Conservation (phyloP, 352 stramenopile species). For the Phytopythium montanum region DNA sequence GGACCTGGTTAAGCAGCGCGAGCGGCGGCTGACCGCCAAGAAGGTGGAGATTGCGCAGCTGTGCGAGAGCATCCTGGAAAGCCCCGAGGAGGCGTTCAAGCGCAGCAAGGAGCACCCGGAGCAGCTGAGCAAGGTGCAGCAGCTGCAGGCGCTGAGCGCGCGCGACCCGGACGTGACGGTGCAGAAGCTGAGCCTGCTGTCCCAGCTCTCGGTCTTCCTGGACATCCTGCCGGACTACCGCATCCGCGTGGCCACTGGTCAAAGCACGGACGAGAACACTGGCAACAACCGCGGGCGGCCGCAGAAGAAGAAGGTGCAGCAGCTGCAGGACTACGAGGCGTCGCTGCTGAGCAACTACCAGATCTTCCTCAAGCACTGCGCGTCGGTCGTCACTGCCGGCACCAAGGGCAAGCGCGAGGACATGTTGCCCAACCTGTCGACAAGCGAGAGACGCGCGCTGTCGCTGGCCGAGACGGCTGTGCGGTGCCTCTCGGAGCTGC, state of each 20-base stretch:
- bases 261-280: constrained; percentile 67
- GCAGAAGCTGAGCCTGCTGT: constrained; percentile 89
- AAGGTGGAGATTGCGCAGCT: constrained; percentile 88
- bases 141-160: constrained; percentile 62
- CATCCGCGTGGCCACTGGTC: constrained; percentile 87
- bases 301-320: constrained; percentile 85
- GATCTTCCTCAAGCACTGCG: constrained; percentile 76
- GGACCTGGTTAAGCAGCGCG: constrained; percentile 64
- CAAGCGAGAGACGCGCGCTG: constrained; percentile 39
- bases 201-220: constrained; percentile 92
- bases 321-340: constrained; percentile 83
- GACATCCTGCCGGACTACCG: constrained; percentile 95
- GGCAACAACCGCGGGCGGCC: constrained; percentile 82
- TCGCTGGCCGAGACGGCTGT: constrained; percentile 61
- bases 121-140: constrained; percentile 75
- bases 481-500: constrained; percentile 71
- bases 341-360: constrained; percentile 81
- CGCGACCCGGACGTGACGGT: constrained; percentile 68
- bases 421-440: constrained; percentile 28
- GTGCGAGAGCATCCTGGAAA: constrained; percentile 87
- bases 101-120: constrained; percentile 84
- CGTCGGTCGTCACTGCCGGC: constrained; percentile 53
- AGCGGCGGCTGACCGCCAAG: constrained; percentile 66
- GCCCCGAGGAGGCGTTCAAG: constrained; percentile 82
- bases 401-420: constrained; percentile 52